Base-by-base conservation (phyloP, 495 filamentous ascomycete genomes). In the Penicillium antarcticum region DNA sequence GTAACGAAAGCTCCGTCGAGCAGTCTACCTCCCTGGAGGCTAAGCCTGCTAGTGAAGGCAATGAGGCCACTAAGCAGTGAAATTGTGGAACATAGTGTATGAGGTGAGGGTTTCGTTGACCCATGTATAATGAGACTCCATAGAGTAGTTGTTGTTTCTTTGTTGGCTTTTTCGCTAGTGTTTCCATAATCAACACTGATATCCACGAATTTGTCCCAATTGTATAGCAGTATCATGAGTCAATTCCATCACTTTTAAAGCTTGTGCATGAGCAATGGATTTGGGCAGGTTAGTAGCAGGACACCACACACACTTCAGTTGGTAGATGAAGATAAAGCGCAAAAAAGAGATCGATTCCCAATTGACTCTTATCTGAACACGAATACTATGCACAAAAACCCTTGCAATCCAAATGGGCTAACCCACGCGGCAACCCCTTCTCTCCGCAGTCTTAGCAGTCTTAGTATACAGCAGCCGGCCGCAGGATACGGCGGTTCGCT, bases 31-130 rank as follows among this genome's bases (percentile, higher is more conserved):
- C 68, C 37, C 77, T 75, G 48, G 72, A 78, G 50, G 78, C 88
- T 5, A 87, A 86, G 70, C 89, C 88, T 17, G 88, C 86, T 24
- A 89, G 85, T 56, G 87, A 91, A 66, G 81, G 75, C n/a, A 83
- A 85, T 53, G 86, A 87, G 65, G 87, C 87, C 18, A 85, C 79
- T 33, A 51, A 65, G 52, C 56, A 60, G 45, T 62, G 45, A 59
- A 48, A 35, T 51, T 34, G 45, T 34, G 53, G 44, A 51, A 49
- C 33, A 36, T 48, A 46, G 33, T 58, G 51, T 42, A 38, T 45
- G 24, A 55, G 47, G 36, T 26, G 50, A 42, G 45, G 35, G 42
- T 54, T 38, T 47, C 54, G n/a, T 42, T 31, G 36, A 31, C 49
- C 55, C 47, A 57, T 66, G 60, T 66, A 63, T 63, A 51, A 66